Conservation (phyloP, 495 filamentous ascomycete species). For the Penicillium antarcticum region DNA sequence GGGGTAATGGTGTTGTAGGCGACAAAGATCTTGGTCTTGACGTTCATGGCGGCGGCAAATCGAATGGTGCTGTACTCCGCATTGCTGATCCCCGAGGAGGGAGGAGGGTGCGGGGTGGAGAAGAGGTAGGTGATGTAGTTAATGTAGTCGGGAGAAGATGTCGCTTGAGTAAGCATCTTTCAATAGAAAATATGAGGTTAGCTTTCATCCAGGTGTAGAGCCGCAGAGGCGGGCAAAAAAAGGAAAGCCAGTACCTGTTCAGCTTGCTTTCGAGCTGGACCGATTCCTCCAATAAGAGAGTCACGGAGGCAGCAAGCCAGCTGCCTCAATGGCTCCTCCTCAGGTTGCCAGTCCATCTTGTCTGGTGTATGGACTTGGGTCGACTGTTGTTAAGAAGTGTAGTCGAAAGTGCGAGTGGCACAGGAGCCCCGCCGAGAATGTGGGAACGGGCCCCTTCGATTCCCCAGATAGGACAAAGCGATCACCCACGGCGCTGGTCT, state of each 20-base stretch:
- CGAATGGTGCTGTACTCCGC: conserved; percentile 71
- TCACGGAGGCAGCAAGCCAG: conserved; percentile 85
- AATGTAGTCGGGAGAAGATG: conserved; percentile 86
- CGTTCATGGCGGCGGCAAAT: conserved; percentile 82
- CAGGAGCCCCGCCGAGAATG: conserved; percentile 31
- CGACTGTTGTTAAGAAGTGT: conserved; percentile 8
- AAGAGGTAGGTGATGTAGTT: conserved; percentile 95
- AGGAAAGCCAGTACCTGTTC: conserved; percentile 36
- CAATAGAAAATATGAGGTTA: neutral
- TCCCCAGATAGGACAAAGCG: conserved; percentile 18
- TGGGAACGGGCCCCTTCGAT: conserved; percentile 24
- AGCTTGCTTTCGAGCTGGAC: conserved; percentile 75
- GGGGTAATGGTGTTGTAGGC: conserved; percentile 69
- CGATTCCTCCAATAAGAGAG: conserved; percentile 81
- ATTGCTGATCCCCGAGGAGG: conserved; percentile 51
- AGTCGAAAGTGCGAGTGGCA: conserved; percentile 28
- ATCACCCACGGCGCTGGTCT: neutral
- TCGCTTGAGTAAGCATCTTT: conserved; percentile 93
- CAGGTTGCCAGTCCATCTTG: conserved; percentile 90
- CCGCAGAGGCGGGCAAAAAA: conserved; percentile 10
- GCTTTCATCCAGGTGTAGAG: neutral
- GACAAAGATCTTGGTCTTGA: conserved; percentile 86
- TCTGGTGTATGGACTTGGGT: conserved; percentile 11
- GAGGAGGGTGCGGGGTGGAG: conserved; percentile 61
- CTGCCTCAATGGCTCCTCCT: conserved; percentile 80